Evolutionary conservation across 305 asterid genomes (phyloP).

Genomic region (Nicotiana rustica): DNA sequence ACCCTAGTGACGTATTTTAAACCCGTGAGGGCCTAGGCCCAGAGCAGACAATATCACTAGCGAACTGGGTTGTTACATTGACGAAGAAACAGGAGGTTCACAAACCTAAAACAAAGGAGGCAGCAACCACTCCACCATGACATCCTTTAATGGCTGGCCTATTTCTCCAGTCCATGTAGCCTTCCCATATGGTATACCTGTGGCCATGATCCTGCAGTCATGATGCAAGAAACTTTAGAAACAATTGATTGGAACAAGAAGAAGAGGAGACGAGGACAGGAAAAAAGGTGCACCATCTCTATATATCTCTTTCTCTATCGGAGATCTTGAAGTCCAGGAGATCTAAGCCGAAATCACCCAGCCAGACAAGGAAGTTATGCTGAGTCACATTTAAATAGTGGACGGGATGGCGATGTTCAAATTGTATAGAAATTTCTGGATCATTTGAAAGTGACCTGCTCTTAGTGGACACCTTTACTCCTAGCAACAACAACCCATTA

Average conservation of each 20-base stretch:
- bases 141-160: constrained; percentile 64
- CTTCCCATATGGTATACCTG: constrained; percentile 58
- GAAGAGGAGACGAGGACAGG: background rate
- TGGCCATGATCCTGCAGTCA: constrained; percentile 53
- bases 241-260: background rate
- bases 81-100: constrained; percentile 25
- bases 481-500: background rate
- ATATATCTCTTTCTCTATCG: background rate
- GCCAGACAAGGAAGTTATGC: constrained; percentile 40
- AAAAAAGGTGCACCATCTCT: constrained; percentile 51
- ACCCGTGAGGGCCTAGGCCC: too few relatives aligned
- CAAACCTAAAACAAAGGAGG: constrained; percentile 79
- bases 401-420: constrained; percentile 40
- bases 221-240: background rate
- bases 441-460: constrained; percentile 42
- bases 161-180: constrained; percentile 75
- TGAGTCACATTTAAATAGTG: constrained; percentile 54
- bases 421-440: constrained; percentile 64
- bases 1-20: too few relatives aligned
- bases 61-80: too few relatives aligned
- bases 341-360: constrained; percentile 33
- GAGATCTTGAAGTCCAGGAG: constrained; percentile 38
- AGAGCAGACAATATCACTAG: too few relatives aligned
- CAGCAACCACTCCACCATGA: constrained; percentile 80
- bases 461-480: background rate